Evolutionary conservation across 306 rosid genomes (phyloP), one percentile per base, ranked within the genome.

Genomic region (Medicago lupulina): DNA sequence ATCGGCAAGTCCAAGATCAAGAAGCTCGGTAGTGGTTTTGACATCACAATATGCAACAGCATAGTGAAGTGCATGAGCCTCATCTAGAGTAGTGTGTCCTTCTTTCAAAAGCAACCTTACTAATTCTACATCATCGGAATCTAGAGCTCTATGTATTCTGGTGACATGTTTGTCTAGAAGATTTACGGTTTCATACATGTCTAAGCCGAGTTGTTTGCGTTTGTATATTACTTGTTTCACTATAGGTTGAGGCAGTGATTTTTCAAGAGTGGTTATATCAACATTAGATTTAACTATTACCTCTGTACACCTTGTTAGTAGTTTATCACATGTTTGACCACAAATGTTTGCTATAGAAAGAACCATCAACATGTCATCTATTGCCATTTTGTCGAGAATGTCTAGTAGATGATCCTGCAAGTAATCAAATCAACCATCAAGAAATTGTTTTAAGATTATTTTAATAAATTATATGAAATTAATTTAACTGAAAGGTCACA

Each of bases 41-140:
- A 89, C 85, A 21, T 88, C 85, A 9, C 93, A 90, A 78, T 88
- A 88, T 4, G 93, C 85, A 41, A 85, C 93, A 15, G 93, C 88
- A 53, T 87, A 85, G 74, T 88, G 96, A 54, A 90, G 90, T n/a
- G 93, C 93, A 74, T 50, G 62, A 1, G 90, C 91, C 16, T 88
- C 89, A 43, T 91, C 90, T 8, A 91, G 83, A 79, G 76, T 85
- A 1, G 89, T 85, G 28, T 91, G 85, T 8, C 80, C 92, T 67
- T 87, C 96, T 69, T 82, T 91, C 61, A 91, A 73, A 15, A 91
- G 85, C 87, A 88, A 70, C 46, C 86, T 80, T 4, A 91, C 90
- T 46, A 88, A 65, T 70, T 87, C 96, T 25, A 87, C 83, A 28
- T 91, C 93, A 21, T 88, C 90, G 1, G 91, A 91, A 63, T 91